phyloP scores from a whole-genome alignment of 2,329 filamentous ascomycete genomes.

The Ilyonectria mors-panacis region DNA sequence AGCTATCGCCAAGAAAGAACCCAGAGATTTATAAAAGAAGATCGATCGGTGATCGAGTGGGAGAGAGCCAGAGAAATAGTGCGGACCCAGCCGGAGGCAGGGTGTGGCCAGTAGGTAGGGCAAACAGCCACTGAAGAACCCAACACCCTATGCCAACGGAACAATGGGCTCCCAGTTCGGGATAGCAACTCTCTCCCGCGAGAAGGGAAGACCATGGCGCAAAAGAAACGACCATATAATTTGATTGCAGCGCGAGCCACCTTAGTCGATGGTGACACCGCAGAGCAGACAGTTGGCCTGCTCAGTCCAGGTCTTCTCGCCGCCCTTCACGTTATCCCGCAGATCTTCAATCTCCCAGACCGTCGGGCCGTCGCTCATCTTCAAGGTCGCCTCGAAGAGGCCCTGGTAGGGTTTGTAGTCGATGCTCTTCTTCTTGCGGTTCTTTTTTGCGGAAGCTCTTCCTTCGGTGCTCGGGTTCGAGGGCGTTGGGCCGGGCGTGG shows the following conservation, averaged over 20 bases:
- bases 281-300: constrained; percentile 66
- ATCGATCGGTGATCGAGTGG: constrained; percentile 33
- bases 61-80: not conserved
- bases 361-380: constrained; percentile 63
- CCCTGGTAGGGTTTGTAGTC: constrained; percentile 65
- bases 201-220: not conserved
- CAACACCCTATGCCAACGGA: not conserved
- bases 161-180: not conserved
- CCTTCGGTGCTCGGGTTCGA: constrained; percentile 30
- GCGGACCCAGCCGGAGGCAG: not conserved
- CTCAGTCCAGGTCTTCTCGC: constrained; percentile 69
- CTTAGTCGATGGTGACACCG: constrained; percentile 61
- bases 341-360: constrained; percentile 68
- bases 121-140: not conserved
- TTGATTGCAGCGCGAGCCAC: not conserved
- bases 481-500: constrained; percentile 50
- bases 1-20: constrained; percentile 45
- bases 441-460: constrained; percentile 52
- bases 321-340: constrained; percentile 62
- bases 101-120: not conserved
- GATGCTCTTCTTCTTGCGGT: constrained; percentile 56
- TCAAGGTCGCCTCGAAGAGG: constrained; percentile 66
- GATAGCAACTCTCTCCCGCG: not conserved
- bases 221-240: not conserved
- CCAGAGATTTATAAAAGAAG: constrained; percentile 41